phyloP scores from a whole-genome alignment of 2,329 filamentous ascomycete species.

The Hypocrella siamensis region DNA sequence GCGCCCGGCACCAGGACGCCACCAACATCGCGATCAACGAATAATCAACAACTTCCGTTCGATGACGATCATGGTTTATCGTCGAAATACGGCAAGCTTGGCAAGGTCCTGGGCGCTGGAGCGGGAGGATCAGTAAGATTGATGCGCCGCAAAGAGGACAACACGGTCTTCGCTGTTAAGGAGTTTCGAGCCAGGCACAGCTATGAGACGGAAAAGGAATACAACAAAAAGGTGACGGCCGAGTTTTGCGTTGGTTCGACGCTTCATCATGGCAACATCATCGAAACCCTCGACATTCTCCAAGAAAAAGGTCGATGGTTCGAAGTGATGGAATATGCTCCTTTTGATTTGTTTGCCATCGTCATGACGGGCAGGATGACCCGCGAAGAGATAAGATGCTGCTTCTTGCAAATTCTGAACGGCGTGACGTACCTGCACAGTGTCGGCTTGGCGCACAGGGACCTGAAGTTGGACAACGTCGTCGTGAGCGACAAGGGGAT shows the following conservation, averaged over 20 bases:
- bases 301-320: constrained; percentile 92
- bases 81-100: constrained; percentile 90
- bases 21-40: constrained; percentile 26
- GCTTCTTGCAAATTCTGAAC: constrained; percentile 85
- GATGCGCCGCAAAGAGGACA: constrained; percentile 86
- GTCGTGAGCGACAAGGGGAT: constrained; percentile 93
- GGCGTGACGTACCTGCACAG: constrained; percentile 90
- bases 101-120: constrained; percentile 82
- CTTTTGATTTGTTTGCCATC: constrained; percentile 89
- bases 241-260: constrained; percentile 98
- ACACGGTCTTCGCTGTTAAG: constrained; percentile 91
- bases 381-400: constrained; percentile 77
- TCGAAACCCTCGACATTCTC: constrained; percentile 92
- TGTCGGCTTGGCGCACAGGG: constrained; percentile 86
- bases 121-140: constrained; percentile 88
- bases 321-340: constrained; percentile 98
- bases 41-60: constrained; percentile 58
- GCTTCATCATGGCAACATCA: constrained; percentile 92
- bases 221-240: constrained; percentile 94
- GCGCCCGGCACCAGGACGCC: constrained; percentile 36
- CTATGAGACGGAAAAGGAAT: constrained; percentile 89
- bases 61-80: constrained; percentile 83
- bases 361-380: constrained; percentile 99
- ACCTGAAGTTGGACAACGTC: constrained; percentile 94
- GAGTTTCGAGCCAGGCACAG: constrained; percentile 86